phyloP scores from a whole-genome alignment of 371 early-diverging fungal genomes.

The Rhizopus sp. region DNA sequence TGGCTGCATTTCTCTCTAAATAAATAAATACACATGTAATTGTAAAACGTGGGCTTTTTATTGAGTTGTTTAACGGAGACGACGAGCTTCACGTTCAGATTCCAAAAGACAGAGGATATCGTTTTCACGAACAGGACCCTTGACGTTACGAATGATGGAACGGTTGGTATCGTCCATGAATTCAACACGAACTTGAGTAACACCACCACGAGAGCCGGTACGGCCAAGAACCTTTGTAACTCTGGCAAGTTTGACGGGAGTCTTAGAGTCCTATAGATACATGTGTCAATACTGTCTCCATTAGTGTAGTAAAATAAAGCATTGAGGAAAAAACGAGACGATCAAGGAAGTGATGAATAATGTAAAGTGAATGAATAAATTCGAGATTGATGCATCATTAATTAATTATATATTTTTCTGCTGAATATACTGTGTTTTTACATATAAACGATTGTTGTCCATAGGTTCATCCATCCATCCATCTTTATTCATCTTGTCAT shows the following conservation, averaged over 20 bases:
- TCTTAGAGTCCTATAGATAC: slow-evolving; percentile 59
- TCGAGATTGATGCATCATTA: too few species aligned
- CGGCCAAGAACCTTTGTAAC: slow-evolving; percentile 98
- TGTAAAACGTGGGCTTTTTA: background rate
- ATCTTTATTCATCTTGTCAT: background rate
- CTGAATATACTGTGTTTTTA: background rate
- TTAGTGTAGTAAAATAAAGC: background rate
- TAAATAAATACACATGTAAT: background rate
- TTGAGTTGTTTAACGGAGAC: slow-evolving; percentile 82
- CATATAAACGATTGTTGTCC: background rate
- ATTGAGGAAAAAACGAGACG: background rate
- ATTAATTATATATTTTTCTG: too few species aligned
- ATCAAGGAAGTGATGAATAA: background rate
- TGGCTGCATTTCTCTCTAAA: slow-evolving; percentile 46
- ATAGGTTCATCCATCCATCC: slow-evolving; percentile 12
- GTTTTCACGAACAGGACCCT: slow-evolving; percentile 97
- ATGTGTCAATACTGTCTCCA: background rate
- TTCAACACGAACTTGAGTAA: slow-evolving; percentile 99
- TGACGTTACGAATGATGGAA: slow-evolving; percentile 98
- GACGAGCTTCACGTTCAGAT: slow-evolving; percentile 99
- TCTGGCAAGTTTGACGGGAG: slow-evolving; percentile 89
- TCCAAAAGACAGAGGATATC: slow-evolving; percentile 96
- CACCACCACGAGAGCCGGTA: slow-evolving; percentile 99
- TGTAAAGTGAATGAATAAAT: background rate
- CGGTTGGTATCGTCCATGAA: slow-evolving; percentile 95